phyloP scores from a whole-genome alignment of 73 alveolate genomes.

The Paramecium caudatum region DNA sequence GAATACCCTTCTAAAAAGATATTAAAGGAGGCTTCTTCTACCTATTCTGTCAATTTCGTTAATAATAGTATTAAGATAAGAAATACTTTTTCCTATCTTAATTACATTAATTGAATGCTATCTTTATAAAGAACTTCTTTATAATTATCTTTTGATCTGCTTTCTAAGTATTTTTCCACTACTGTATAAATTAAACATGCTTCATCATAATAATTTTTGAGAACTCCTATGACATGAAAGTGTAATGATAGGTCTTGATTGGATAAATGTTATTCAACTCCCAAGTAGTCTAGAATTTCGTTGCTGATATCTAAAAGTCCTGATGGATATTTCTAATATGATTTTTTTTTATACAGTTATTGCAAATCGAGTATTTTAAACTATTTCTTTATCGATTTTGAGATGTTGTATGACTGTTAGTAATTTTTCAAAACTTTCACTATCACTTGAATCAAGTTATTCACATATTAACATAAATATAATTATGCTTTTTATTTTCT shows the following conservation, averaged over 20 bases:
- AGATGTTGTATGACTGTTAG: conserved; percentile 1
- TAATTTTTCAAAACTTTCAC: conserved; percentile 23
- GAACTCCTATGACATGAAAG: neutral
- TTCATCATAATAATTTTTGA: conserved; percentile 27
- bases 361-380: conserved; percentile 8
- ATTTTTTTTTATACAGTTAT: neutral
- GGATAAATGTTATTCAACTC: conserved; percentile 30
- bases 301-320: conserved; percentile 3
- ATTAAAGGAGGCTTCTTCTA: conserved; percentile 1
- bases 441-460: conserved; percentile 23
- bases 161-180: conserved; percentile 61
- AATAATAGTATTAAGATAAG: conserved; percentile 1
- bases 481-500: neutral
- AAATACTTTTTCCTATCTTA: conserved; percentile 58
- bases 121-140: conserved; percentile 60
- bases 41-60: neutral
- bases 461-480: conserved; percentile 2
- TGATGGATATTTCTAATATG: conserved; percentile 57
- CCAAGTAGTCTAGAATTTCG: conserved; percentile 6
- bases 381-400: conserved; percentile 3
- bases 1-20: conserved; percentile 16
- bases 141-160: conserved; percentile 57
- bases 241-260: conserved; percentile 3
- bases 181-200: conserved; percentile 37
- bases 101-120: conserved; percentile 15